These are phyloP conservation scores for Pholiota microspora DNA, from an alignment of 768 basidiomycete genomes.

Conservation along the genomic window DNA sequence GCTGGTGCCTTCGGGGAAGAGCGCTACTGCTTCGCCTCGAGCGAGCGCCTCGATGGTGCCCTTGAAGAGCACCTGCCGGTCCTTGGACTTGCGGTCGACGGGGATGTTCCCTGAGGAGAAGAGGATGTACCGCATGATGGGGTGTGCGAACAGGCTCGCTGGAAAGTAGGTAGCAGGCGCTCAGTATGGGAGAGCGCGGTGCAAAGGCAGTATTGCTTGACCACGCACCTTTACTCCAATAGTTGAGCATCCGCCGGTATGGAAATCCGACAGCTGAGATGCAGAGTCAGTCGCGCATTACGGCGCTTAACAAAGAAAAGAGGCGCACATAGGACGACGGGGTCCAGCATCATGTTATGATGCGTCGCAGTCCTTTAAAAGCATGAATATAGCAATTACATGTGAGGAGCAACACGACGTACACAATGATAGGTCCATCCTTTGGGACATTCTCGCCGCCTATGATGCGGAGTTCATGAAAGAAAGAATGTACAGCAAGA, in stretches of 20 bases:
- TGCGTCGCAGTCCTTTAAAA: constrained; percentile 43
- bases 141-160: constrained; percentile 83
- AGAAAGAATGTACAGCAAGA: constrained; percentile 82
- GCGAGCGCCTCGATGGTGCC: constrained; percentile 87
- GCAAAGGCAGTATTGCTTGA: background rate
- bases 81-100: constrained; percentile 92
- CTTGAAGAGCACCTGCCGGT: constrained; percentile 83
- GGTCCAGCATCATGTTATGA: constrained; percentile 96
- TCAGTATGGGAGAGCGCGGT: background rate
- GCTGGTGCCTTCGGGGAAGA: constrained; percentile 93
- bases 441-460: constrained; percentile 86
- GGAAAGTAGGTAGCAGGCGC: background rate
- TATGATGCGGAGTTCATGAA: constrained; percentile 82
- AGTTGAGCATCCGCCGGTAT: constrained; percentile 77
- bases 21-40: constrained; percentile 78
- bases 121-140: constrained; percentile 68
- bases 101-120: constrained; percentile 95
- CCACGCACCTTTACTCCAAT: constrained; percentile 85
- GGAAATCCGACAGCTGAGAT: constrained; percentile 81
- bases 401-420: constrained; percentile 30
- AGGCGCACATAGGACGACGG: constrained; percentile 69
- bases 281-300: constrained; percentile 1
- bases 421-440: constrained; percentile 93
- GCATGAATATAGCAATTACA: background rate
- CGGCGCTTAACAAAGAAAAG: constrained; percentile 17